Evolutionary conservation across 345 rosid species (phyloP), one percentile per base, ranked within the genome.

Genomic region (Aquilaria yunnanensis): DNA sequence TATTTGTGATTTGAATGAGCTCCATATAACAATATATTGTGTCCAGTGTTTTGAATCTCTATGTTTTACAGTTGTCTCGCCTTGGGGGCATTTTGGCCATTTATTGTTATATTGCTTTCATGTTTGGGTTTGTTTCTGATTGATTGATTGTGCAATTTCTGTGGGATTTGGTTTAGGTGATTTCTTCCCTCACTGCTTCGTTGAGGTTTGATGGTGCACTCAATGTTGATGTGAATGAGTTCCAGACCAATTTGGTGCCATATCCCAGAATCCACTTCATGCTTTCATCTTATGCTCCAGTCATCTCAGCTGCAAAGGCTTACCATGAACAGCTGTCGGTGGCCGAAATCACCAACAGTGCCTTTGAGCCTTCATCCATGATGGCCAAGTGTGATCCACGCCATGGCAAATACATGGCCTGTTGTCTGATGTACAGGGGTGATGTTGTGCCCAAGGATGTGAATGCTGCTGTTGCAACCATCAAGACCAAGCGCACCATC

Each of bases 351-450:
- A 70, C 90, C 76, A 68, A 85, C 81, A 64, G 79, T 13, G 80
- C 80, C 1, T 78, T 78, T 30, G 80, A 78, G 73, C 83, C 83
- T 14, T 70, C 80, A 1, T 75, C 80, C 51, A 75, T 78, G 83
- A 78, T 78, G 83, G 83, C 83, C 32, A 78, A 75, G 69, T 85
- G 93, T 61, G 93, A 86, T 62, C 93, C 93, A 0, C 90, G 93
- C 72, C 93, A 86, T n/a, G 90, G 93, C n/a, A 84, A 86, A 64
- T 86, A 86, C 74, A 86, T 86, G 92, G 92, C 92, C 5, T 86
- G 89, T 71, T 86, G 92, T 68, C 70, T 86, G 72, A 86, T 86
- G 89, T 86, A 86, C 80, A 82, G 87, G 31, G 92, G 92, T 62
- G 92, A 86, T 62, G 92, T 86, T 12, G 92, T 86, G 56, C 92